Evolutionary conservation across 2,329 filamentous ascomycete genomes (phyloP).

Genomic region (Aspergillus clavatus): DNA sequence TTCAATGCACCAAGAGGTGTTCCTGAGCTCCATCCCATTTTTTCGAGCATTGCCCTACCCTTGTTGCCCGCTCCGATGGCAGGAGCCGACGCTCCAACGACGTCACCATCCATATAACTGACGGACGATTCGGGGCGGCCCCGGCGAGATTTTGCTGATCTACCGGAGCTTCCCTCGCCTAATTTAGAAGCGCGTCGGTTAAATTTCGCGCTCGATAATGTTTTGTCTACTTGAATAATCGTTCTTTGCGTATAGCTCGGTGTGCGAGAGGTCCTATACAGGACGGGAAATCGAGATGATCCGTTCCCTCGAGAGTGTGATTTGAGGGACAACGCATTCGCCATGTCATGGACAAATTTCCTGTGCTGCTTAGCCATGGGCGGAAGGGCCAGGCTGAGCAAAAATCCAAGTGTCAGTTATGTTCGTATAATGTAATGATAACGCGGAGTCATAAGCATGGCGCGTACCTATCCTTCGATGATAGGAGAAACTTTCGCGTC

Average conservation of each 20-base stretch:
- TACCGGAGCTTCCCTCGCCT: constrained; percentile 19
- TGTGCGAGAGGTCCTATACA: constrained; percentile 70
- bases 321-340: constrained; percentile 68
- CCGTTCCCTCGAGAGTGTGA: constrained; percentile 79
- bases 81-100: constrained; percentile 79
- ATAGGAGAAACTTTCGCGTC: constrained; percentile 65
- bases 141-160: constrained; percentile 22
- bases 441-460: constrained; percentile 11
- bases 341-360: constrained; percentile 74
- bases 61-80: constrained; percentile 79
- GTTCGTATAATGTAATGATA: no score
- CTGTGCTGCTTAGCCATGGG: constrained; percentile 77
- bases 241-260: constrained; percentile 54
- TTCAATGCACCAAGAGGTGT: constrained; percentile 75
- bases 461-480: constrained; percentile 57
- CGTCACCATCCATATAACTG: constrained; percentile 74
- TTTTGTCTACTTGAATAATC: constrained; percentile 43
- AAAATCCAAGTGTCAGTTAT: constrained; percentile 7
- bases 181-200: constrained; percentile 23
- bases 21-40: constrained; percentile 93
- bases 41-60: constrained; percentile 83
- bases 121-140: constrained; percentile 44
- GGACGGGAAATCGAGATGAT: constrained; percentile 65
- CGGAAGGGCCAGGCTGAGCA: constrained; percentile 63
- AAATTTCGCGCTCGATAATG: constrained; percentile 33